Conservation (phyloP, 1,284 basidiomycete species). For the Taiwanofungus camphoratus region DNA sequence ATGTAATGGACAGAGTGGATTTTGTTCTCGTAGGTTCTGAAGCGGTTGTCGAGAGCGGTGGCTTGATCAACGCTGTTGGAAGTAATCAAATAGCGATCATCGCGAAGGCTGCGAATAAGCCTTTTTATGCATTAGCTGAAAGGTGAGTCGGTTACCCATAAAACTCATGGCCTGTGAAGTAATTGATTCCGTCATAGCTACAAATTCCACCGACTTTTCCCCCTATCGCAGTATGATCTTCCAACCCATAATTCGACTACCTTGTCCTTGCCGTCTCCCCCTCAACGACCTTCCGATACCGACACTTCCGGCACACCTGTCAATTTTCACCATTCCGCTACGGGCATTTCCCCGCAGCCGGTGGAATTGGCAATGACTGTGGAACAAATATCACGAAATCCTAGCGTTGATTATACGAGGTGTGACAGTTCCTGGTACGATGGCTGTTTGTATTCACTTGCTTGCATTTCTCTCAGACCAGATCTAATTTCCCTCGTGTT, state of each 20-base stretch:
- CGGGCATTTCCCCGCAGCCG: too few species aligned
- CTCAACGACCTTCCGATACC: slow-evolving; percentile 25
- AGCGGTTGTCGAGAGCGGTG: slow-evolving; percentile 93
- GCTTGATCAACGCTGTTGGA: slow-evolving; percentile 85
- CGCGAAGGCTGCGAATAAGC: slow-evolving; percentile 91
- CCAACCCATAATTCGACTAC: slow-evolving; percentile 75
- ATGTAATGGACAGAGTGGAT: slow-evolving; percentile 90
- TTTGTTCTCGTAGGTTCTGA: slow-evolving; percentile 95
- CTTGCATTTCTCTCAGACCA: slow-evolving; percentile 42
- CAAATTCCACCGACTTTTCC: slow-evolving; percentile 97
- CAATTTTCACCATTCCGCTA: too few species aligned
- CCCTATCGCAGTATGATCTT: slow-evolving; percentile 93
- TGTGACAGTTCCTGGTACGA: slow-evolving; percentile 24
- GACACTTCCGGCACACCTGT: slow-evolving; percentile 15
- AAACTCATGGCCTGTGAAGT: slow-evolving; percentile 20
- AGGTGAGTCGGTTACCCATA: slow-evolving; percentile 45
- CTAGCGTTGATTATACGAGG: slow-evolving; percentile 82
- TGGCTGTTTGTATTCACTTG: slow-evolving; percentile 10
- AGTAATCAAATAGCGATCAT: slow-evolving; percentile 97
- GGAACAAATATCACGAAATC: slow-evolving; percentile 72
- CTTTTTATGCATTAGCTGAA: slow-evolving; percentile 95
- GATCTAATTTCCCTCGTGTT: slow-evolving; percentile 88
- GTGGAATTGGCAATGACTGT: slow-evolving; percentile 49
- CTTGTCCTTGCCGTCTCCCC: slow-evolving; percentile 52
- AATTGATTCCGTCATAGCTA: slow-evolving; percentile 51